Conservation (phyloP, 2,329 filamentous ascomycete species). For the Fusarium haematococcum region DNA sequence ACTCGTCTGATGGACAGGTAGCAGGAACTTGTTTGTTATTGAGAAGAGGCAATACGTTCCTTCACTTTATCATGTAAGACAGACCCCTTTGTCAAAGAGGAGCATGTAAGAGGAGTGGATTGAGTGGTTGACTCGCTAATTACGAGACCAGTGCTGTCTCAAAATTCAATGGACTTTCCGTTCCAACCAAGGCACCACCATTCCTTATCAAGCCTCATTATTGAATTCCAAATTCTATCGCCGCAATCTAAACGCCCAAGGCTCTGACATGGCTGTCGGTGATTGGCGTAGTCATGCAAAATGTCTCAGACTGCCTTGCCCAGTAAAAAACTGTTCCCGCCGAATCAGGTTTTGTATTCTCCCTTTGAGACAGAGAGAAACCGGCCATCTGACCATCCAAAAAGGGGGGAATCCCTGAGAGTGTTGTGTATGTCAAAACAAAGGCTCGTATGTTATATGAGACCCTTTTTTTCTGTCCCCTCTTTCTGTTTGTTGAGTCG, state of each 20-base stretch:
- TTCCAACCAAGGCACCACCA: neutral
- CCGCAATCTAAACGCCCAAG: neutral
- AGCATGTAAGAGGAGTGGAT: neutral
- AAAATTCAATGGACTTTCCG: neutral
- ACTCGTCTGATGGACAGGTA: neutral
- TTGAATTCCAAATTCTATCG: neutral
- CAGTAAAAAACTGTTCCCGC: neutral
- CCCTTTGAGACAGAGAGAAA: neutral
- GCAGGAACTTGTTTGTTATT: neutral
- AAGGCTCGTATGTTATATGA: neutral
- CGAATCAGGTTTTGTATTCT: neutral
- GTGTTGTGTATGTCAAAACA: neutral
- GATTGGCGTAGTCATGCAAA: neutral
- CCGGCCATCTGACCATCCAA: neutral
- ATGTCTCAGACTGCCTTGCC: neutral
- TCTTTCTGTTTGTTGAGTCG: neutral
- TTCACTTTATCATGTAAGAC: neutral
- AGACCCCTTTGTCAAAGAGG: neutral
- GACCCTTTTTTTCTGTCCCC: neutral
- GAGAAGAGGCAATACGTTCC: neutral
- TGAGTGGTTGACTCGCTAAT: neutral
- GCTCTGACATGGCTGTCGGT: too few relatives aligned
- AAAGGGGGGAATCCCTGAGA: neutral
- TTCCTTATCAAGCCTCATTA: neutral
- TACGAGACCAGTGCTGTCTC: neutral